phyloP scores from a whole-genome alignment of 2,329 filamentous ascomycete genomes.

The Endothia cerciana region DNA sequence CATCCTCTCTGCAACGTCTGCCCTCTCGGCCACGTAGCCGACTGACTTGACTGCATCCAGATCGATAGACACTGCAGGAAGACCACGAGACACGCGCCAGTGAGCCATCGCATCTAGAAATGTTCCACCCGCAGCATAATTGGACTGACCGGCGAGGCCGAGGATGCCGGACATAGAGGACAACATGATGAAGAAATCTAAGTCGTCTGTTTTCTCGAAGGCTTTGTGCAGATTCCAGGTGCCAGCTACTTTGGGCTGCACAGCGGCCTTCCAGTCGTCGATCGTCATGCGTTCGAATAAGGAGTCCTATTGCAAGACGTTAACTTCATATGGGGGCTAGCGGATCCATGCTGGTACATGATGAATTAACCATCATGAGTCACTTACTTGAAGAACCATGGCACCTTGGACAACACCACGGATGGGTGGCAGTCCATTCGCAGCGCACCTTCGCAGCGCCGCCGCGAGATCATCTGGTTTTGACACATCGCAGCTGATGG shows the following conservation, averaged over 20 bases:
- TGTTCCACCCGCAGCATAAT: conserved; percentile 36
- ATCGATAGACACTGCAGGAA: conserved; percentile 33
- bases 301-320: not conserved
- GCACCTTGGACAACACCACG: too few species aligned
- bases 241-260: conserved; percentile 11
- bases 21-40: too few species aligned
- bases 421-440: too few species aligned
- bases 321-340: too few species aligned
- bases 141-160: not conserved
- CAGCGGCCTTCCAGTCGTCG: not conserved
- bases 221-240: conserved; percentile 16
- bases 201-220: not conserved
- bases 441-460: too few species aligned
- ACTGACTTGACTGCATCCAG: conserved; percentile 12
- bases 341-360: too few species aligned
- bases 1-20: too few species aligned
- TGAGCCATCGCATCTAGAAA: conserved; percentile 40
- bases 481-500: too few species aligned
- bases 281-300: conserved; percentile 14
- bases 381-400: too few species aligned
- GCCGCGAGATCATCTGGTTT: too few species aligned
- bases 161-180: conserved; percentile 2
- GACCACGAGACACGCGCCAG: conserved; percentile 27
- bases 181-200: conserved; percentile 17
- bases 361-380: too few species aligned